Conservation (phyloP, 1,139 yeast genomes). For the Pneumocystis canis region DNA sequence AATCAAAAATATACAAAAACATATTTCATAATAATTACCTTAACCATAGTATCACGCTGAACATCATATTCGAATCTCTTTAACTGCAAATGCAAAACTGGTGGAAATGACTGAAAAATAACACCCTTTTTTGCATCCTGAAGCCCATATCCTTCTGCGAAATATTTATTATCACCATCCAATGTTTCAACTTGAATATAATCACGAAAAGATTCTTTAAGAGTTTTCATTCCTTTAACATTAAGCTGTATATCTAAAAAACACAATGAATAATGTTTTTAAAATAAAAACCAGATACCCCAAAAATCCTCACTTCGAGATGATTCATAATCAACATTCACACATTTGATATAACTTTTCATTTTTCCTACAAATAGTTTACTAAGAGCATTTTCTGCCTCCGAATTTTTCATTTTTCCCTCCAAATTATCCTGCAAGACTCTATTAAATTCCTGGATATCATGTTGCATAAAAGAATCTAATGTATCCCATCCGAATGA, state of each 20-base stretch:
- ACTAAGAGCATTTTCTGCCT: conserved; percentile 62
- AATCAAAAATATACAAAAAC: neutral
- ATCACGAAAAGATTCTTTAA: conserved; percentile 65
- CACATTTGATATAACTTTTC: conserved; percentile 88
- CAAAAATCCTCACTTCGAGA: conserved; percentile 88
- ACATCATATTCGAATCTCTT: conserved; percentile 92
- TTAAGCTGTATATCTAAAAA: conserved; percentile 70
- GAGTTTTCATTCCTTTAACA: conserved; percentile 65
- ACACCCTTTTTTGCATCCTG: conserved; percentile 98
- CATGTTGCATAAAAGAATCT: conserved; percentile 95
- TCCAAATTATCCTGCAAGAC: conserved; percentile 91
- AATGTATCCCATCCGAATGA: conserved; percentile 96
- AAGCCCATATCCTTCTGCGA: conserved; percentile 79
- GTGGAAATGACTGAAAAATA: conserved; percentile 77
- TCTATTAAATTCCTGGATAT: conserved; percentile 89
- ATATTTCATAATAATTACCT: neutral
- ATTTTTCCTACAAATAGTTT: conserved; percentile 89
- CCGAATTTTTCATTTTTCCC: conserved; percentile 78
- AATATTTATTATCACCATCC: conserved; percentile 90
- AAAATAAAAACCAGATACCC: conserved; percentile 23
- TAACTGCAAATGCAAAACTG: conserved; percentile 80
- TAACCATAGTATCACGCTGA: conserved; percentile 67
- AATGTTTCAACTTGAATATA: conserved; percentile 79
- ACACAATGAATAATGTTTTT: neutral
- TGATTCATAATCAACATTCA: conserved; percentile 88